Conservation (phyloP, 1,139 yeast genomes). For the Hanseniaspora uvarum region DNA sequence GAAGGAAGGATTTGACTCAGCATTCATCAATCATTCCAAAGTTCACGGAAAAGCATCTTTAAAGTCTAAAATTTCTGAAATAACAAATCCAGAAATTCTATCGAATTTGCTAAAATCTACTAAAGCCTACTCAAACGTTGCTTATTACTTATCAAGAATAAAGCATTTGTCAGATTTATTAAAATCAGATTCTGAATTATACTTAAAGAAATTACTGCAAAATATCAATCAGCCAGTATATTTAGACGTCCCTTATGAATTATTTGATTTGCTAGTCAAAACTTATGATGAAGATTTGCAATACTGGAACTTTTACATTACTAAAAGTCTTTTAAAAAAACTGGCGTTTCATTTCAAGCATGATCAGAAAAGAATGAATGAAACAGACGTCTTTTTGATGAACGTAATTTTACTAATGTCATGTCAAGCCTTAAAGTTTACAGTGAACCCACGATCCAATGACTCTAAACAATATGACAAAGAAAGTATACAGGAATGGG, state of each 20-base stretch:
- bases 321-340: background rate
- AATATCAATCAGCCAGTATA: slow-evolving; percentile 1
- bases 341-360: background rate
- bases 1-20: slow-evolving; percentile 7
- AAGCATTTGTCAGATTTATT: slow-evolving; percentile 9
- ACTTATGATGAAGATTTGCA: background rate
- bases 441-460: background rate
- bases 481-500: slow-evolving; percentile 9
- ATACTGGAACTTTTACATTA: background rate
- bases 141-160: slow-evolving; percentile 1
- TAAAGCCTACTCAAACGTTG: slow-evolving; percentile 1
- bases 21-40: background rate
- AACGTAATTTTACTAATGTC: slow-evolving; percentile 5
- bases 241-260: background rate
- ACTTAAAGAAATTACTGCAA: slow-evolving; percentile 6
- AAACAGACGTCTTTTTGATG: slow-evolving; percentile 12
- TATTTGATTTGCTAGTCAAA: background rate
- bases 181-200: slow-evolving; percentile 12
- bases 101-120: background rate
- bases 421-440: background rate
- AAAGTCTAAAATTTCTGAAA: background rate
- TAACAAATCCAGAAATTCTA: background rate
- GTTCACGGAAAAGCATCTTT: background rate
- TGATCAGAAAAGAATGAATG: slow-evolving; percentile 7
- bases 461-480: background rate